A percentile compares a stretch with the other conserved stretches of the same genome.
phyloP scores from a whole-genome alignment of 768 basidiomycete species.

The Inosperma sp. region DNA sequence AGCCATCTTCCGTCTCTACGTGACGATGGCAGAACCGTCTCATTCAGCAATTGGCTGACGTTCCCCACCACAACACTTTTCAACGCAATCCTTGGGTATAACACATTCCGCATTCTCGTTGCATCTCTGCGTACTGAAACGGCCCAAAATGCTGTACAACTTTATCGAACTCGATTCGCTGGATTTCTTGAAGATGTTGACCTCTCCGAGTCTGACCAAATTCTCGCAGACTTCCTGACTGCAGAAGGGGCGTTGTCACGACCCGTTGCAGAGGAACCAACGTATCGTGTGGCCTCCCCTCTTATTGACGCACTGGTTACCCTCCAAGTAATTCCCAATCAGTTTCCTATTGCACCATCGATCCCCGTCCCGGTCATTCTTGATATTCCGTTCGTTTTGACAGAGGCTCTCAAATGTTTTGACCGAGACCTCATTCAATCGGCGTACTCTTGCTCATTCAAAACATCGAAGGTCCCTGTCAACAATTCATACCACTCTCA shows the following conservation, averaged over 20 bases:
- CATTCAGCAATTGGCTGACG: background rate
- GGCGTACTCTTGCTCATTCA: background rate
- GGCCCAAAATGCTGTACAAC: background rate
- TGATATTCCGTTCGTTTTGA: background rate
- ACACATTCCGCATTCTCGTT: background rate
- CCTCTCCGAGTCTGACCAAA: background rate
- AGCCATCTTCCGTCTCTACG: background rate
- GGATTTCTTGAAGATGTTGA: background rate
- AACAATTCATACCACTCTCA: background rate
- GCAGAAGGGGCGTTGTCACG: background rate
- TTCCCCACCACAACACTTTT: background rate
- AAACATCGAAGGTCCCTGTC: background rate
- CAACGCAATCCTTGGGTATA: background rate
- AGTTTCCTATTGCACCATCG: background rate
- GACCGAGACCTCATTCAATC: background rate
- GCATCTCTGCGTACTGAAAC: background rate
- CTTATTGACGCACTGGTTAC: background rate
- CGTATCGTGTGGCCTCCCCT: background rate
- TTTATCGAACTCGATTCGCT: background rate
- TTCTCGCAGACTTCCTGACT: slow-evolving; percentile 6
- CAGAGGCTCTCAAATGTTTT: background rate
- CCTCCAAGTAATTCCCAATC: background rate
- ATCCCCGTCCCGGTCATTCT: background rate
- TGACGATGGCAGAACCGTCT: background rate
- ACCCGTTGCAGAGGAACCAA: background rate